Evolutionary conservation across 176 grass and related monocot genomes (phyloP).

Genomic region (Microstegium vimineum): DNA sequence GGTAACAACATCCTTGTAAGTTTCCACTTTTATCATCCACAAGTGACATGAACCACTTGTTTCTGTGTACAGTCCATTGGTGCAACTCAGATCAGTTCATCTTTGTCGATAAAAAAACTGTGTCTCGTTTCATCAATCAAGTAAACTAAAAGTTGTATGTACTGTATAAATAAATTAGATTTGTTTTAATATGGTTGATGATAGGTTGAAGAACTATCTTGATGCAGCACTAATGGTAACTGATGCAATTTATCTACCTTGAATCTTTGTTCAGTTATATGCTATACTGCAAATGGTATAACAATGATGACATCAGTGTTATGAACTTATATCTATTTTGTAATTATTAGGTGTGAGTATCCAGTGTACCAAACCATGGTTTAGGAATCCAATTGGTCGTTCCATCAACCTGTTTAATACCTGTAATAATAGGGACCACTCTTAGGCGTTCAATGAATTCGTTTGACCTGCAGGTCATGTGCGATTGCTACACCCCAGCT

Average conservation of each 20-base stretch:
- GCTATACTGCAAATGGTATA: neutral
- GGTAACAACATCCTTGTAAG: constrained; percentile 99
- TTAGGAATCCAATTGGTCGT: neutral
- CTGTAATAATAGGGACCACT: neutral
- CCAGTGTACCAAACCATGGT: constrained; percentile 17
- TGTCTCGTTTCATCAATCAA: neutral
- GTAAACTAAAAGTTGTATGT: neutral
- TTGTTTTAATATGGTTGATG: neutral
- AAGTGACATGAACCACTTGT: neutral
- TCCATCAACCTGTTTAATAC: neutral
- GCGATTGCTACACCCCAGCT: constrained; percentile 95
- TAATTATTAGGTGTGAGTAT: neutral
- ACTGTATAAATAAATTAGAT: neutral
- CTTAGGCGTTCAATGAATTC: constrained; percentile 12
- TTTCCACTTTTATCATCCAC: neutral
- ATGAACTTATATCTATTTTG: neutral
- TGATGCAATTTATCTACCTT: neutral
- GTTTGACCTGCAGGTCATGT: constrained; percentile 70
- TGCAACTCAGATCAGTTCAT: neutral
- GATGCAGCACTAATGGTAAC: neutral
- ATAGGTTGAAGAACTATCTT: neutral
- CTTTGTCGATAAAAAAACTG: neutral
- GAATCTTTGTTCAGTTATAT: neutral
- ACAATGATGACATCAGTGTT: neutral
- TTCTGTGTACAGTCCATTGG: neutral